Evolutionary conservation across 2,329 filamentous ascomycete species (phyloP).

Genomic region (Orbilia javanica): DNA sequence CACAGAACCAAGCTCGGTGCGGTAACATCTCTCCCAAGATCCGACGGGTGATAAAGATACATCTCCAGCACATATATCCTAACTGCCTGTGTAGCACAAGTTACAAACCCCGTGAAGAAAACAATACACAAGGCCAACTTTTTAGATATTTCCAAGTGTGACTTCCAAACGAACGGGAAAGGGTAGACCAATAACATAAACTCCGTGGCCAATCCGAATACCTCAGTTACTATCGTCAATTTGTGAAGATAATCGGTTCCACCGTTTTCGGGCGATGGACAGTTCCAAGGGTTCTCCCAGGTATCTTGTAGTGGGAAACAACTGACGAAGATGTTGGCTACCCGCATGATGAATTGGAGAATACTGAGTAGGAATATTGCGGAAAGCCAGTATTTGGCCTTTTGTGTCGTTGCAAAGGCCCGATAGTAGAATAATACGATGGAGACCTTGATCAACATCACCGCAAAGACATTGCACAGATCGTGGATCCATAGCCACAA

Average conservation of each 20-base stretch:
- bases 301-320: constrained; percentile 44
- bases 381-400: constrained; percentile 38
- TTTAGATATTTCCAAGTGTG: constrained; percentile 19
- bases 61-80: constrained; percentile 51
- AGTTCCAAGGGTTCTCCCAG: constrained; percentile 42
- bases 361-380: constrained; percentile 31
- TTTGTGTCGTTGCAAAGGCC: constrained; percentile 39
- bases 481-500: constrained; percentile 49
- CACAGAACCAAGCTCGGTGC: constrained; percentile 55
- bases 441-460: constrained; percentile 43
- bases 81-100: constrained; percentile 51
- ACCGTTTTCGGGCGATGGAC: constrained; percentile 18
- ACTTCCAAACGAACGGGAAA: constrained; percentile 38
- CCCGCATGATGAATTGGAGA: constrained; percentile 46
- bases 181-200: constrained; percentile 38
- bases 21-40: constrained; percentile 42
- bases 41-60: constrained; percentile 39
- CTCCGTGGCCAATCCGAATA: constrained; percentile 39
- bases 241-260: constrained; percentile 27
- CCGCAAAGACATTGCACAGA: constrained; percentile 31
- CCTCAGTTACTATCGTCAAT: constrained; percentile 33
- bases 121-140: constrained; percentile 41
- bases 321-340: constrained; percentile 38
- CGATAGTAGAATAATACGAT: constrained; percentile 46
- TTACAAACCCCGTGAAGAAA: constrained; percentile 46